A percentile compares a stretch with the other conserved stretches of the same genome.
These are phyloP conservation scores for Lipomyces oligophaga DNA, from an alignment of 805 yeast species.

Conservation along the genomic window DNA sequence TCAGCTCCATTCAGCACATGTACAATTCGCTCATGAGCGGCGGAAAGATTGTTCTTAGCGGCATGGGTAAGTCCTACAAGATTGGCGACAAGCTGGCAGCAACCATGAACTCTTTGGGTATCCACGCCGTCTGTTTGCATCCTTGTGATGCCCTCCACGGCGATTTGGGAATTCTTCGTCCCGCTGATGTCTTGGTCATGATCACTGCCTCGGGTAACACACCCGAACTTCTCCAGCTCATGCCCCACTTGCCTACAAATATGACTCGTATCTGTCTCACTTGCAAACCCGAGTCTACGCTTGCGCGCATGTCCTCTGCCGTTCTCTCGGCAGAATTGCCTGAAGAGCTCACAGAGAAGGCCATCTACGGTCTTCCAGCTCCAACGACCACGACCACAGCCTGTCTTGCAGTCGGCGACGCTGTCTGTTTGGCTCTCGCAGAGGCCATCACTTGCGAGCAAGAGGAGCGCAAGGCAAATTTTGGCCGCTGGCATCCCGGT, in stretches of 20 bases:
- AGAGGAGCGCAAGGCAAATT: conserved; percentile 49
- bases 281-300: conserved; percentile 53
- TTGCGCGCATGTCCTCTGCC: conserved; percentile 52
- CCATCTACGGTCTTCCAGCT: conserved; percentile 75
- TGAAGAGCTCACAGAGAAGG: conserved; percentile 51
- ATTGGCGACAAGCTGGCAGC: conserved; percentile 77
- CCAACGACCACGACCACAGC: conserved; percentile 84
- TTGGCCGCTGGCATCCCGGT: conserved; percentile 81
- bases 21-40: conserved; percentile 44
- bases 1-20: conserved; percentile 35
- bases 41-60: conserved; percentile 73
- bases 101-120: conserved; percentile 73
- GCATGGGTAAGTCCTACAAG: conserved; percentile 81
- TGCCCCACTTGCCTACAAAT: conserved; percentile 53
- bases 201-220: conserved; percentile 81
- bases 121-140: conserved; percentile 64
- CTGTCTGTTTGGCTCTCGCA: conserved; percentile 67
- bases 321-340: conserved; percentile 64
- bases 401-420: conserved; percentile 71
- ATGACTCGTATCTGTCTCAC: conserved; percentile 62
- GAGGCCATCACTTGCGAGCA: conserved; percentile 62
- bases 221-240: conserved; percentile 59
- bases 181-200: conserved; percentile 56
- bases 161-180: conserved; percentile 68
- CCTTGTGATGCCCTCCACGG: conserved; percentile 91